Evolutionary conservation across 768 basidiomycete species (phyloP).

Genomic region (Boletus sensibilis): DNA sequence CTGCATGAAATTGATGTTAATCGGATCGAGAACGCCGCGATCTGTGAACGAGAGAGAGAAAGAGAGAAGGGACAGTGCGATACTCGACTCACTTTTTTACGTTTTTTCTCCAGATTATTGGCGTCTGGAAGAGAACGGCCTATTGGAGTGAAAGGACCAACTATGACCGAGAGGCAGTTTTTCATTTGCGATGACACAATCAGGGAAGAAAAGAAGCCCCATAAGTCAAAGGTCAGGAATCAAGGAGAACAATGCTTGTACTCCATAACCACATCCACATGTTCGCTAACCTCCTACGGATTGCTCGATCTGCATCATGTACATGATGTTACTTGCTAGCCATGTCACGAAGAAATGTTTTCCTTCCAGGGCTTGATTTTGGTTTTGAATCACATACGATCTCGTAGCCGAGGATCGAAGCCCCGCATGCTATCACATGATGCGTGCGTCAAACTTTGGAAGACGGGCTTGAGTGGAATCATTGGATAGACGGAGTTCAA

Average conservation of each 20-base stretch:
- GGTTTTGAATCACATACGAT: neutral
- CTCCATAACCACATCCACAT: neutral
- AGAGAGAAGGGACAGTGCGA: neutral
- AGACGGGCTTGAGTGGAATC: neutral
- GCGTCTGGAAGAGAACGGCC: neutral
- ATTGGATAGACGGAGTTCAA: neutral
- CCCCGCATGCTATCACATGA: too few relatives aligned
- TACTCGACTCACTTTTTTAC: conserved; percentile 21
- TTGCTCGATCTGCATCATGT: neutral
- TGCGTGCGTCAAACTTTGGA: neutral
- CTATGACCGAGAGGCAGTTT: neutral
- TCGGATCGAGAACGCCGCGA: conserved; percentile 8
- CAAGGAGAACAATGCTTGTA: neutral
- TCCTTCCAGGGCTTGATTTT: too few relatives aligned
- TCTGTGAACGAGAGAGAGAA: conserved; percentile 1
- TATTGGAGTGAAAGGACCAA: neutral
- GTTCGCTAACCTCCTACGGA: neutral
- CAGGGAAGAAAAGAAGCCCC: conserved; percentile 24
- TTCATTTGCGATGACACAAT: conserved; percentile 17
- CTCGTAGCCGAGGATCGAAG: neutral
- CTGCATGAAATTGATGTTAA: conserved; percentile 1
- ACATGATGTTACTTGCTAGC: neutral
- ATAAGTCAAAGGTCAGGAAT: neutral
- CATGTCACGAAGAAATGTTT: neutral
- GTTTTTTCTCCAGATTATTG: conserved; percentile 5